Base-by-base conservation (phyloP, 768 basidiomycete species). In the Suillus subaureus region DNA sequence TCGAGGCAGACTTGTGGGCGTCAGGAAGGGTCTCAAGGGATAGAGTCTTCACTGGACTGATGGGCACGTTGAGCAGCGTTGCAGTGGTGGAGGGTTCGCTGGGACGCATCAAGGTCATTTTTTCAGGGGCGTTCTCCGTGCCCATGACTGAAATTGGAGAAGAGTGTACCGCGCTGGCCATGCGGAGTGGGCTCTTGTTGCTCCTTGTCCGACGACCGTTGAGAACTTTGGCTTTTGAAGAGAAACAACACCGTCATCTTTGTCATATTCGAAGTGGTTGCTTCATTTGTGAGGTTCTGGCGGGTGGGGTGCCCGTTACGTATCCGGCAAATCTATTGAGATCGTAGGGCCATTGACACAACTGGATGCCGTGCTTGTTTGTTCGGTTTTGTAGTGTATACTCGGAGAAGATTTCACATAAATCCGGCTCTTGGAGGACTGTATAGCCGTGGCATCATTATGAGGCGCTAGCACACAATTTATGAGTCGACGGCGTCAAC, bases 1-100 rank as follows among this genome's bases (percentile, higher is more conserved):
- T 52, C 51, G 45, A 61, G 4, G 47, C 13, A 18, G 26, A 42
- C 35, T 72, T 70, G 61, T 74, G 66, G 35, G 56, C 35, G 47
- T 68, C 66, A 8, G 49, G 54, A 28, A 61, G 26, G 31, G 39
- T 56, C 37, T 63, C 65, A 21, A 28, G 9, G n/a, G 56, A 39
- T 7, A 39, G 56, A 12, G 56, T 39, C 37, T 57, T 57, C n/a
- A 39, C 37, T 7, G 56, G 56, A 37, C 56, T 57, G 56, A 26
- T 57, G 23, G 56, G 56, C 23, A 37, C 37, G 15, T 57, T n/a
- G 56, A 57, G 37, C 13, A 57, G 56, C n/a, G 54, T 54, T 54
- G 18, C 52, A 33, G 52, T 55, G 11, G 33, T 13, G 21, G 54
- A 33, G 54, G 9, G 54, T 35, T 21, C 54, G 12, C 31, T 35